Conservation (phyloP, 2,329 filamentous ascomycete species). For the Trichoderma oligosporum region DNA sequence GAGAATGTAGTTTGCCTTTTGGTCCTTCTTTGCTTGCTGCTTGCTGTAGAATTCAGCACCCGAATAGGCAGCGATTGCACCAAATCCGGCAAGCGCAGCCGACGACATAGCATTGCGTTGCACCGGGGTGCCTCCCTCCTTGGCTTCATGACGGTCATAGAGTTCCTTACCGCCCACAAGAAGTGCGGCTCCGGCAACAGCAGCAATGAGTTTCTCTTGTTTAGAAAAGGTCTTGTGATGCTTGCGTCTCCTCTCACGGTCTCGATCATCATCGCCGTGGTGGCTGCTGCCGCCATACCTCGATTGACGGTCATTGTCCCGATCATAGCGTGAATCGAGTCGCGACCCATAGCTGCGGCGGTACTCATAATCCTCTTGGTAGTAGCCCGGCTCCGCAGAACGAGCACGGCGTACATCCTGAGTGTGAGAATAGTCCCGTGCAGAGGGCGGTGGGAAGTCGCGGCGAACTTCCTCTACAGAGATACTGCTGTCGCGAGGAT, state of each 20-base stretch:
- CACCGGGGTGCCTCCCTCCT: constrained; percentile 44
- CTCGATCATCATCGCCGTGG: constrained; percentile 57
- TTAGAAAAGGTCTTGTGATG: constrained; percentile 43
- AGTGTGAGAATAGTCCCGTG: constrained; percentile 39
- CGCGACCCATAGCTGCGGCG: constrained; percentile 49
- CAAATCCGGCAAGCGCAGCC: constrained; percentile 60
- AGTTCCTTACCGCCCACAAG: constrained; percentile 64
- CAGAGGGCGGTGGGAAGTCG: constrained; percentile 72
- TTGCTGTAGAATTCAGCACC: constrained; percentile 62
- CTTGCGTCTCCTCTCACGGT: constrained; percentile 38
- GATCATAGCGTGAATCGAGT: constrained; percentile 30
- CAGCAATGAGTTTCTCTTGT: constrained; percentile 64
- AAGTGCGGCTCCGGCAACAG: constrained; percentile 60
- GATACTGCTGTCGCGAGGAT: constrained; percentile 63
- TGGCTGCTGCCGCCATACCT: constrained; percentile 45
- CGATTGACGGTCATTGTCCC: constrained; percentile 39
- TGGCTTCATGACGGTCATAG: constrained; percentile 59
- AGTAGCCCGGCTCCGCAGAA: constrained; percentile 58
- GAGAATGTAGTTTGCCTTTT: constrained; percentile 50
- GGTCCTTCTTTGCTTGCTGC: constrained; percentile 53
- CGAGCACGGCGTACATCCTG: constrained; percentile 57
- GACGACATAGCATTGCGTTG: constrained; percentile 58
- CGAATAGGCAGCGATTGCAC: constrained; percentile 60
- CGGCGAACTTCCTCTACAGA: constrained; percentile 78
- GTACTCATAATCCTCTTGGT: constrained; percentile 52